phyloP scores from a whole-genome alignment of 441 rosid genomes.

The Brassica hybrid region DNA sequence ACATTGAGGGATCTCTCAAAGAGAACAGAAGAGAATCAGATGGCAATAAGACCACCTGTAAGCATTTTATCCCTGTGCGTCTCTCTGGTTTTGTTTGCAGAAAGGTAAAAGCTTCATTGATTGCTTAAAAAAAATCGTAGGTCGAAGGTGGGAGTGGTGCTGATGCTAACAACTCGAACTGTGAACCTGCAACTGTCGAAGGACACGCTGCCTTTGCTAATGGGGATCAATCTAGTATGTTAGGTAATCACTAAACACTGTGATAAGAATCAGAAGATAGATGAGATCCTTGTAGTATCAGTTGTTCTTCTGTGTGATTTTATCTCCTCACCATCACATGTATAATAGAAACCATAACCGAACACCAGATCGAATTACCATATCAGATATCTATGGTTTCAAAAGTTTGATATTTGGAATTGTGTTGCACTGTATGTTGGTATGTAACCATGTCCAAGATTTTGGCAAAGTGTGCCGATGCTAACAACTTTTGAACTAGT shows the following conservation, averaged over 20 bases:
- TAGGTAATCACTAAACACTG: constrained; percentile 36
- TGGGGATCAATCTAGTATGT: constrained; percentile 25
- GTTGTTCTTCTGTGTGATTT: constrained; percentile 11
- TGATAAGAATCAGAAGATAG: constrained; percentile 30
- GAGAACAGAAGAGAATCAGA: constrained; percentile 38
- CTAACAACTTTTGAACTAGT: too few relatives aligned
- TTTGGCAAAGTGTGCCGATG: too few relatives aligned
- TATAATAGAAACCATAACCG: constrained; percentile 36
- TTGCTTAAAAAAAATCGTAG: constrained; percentile 8
- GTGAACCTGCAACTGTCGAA: constrained; percentile 23
- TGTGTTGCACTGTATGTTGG: background rate
- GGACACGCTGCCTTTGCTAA: constrained; percentile 26
- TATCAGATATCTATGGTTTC: constrained; percentile 34
- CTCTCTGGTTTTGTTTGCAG: background rate
- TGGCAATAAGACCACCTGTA: constrained; percentile 20
- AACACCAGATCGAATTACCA: constrained; percentile 19
- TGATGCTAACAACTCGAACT: constrained; percentile 25
- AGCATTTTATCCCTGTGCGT: background rate
- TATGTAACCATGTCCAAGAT: too few relatives aligned
- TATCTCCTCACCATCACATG: constrained; percentile 31
- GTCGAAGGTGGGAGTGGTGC: constrained; percentile 30
- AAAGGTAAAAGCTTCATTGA: too few relatives aligned
- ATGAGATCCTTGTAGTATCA: constrained; percentile 30
- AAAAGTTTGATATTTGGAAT: background rate
- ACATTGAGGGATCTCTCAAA: constrained; percentile 44